phyloP scores from a whole-genome alignment of 1,284 basidiomycete genomes.

The Austroboletus niveus region DNA sequence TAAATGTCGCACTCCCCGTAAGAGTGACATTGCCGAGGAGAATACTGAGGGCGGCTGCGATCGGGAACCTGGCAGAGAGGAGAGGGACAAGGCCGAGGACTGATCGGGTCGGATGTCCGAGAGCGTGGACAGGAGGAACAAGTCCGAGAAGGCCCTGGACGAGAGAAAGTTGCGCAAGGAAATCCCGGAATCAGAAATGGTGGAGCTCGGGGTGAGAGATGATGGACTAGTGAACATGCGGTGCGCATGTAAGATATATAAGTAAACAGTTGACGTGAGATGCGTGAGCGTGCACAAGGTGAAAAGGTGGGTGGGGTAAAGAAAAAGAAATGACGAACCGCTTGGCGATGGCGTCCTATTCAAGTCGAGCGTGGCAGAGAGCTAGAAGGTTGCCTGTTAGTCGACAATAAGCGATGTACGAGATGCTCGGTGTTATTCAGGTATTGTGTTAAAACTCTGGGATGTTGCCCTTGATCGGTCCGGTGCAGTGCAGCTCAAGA shows the following conservation, averaged over 20 bases:
- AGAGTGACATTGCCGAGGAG: constrained; percentile 6
- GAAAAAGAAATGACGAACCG: constrained; percentile 10
- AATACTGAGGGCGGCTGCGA: not conserved
- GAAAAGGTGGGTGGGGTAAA: constrained; percentile 10
- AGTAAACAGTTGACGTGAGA: constrained; percentile 21
- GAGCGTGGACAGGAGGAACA: constrained; percentile 20
- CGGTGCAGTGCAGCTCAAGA: constrained; percentile 14
- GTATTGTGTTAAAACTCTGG: constrained; percentile 1
- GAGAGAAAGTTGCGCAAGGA: constrained; percentile 5
- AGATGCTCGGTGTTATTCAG: constrained; percentile 11
- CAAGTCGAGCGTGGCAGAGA: constrained; percentile 3
- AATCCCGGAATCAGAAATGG: constrained; percentile 6
- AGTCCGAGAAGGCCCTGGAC: constrained; percentile 10
- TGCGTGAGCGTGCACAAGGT: constrained; percentile 21
- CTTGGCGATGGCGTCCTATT: constrained; percentile 10
- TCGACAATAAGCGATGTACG: constrained; percentile 26
- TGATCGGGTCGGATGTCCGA: constrained; percentile 8
- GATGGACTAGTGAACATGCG: constrained; percentile 27
- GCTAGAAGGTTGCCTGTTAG: constrained; percentile 4
- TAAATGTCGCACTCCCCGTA: not conserved
- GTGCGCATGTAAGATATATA: constrained; percentile 28
- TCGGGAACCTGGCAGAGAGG: constrained; percentile 1
- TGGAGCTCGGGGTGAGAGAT: constrained; percentile 18
- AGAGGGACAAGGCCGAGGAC: constrained; percentile 1
- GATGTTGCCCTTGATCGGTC: constrained; percentile 6